Base-by-base conservation (phyloP, 2,329 filamentous ascomycete genomes). In the Penicillium oxalicum region DNA sequence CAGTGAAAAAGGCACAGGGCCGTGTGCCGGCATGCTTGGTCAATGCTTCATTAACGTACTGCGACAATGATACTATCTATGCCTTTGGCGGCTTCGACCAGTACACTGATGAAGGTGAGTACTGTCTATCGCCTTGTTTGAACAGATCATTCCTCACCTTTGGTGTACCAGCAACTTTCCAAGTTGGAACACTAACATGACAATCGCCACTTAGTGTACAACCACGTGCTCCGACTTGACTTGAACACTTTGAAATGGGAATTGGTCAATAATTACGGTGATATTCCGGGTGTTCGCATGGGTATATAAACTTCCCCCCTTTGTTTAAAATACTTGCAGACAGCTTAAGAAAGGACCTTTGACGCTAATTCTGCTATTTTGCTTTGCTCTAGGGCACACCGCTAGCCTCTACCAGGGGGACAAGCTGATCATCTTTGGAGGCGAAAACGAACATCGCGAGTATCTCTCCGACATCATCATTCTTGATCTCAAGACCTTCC, bases 71-170 rank as follows among this genome's bases (percentile, higher is more conserved):
- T 67, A 84, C 93, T 70, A 97, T 98, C 61, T 97, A 94, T 70
- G 93, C 91, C 9, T 98, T 98, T 75, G 93, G 93, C 38, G 93
- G 93, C 13, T 98, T 98, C 64, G 93, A 98, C 66, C 91, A 97
- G 70, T 97, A 95, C 66, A 98, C 93, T 0, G 93, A 98, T 68
- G 93, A 98, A 74, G 88, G 79, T 79, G 54, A 25, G 60, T 9
- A 32, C 25, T 25, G 8, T 8, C 18, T 18, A 18, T 18, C 18
- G 18, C 18, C 18, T 18, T 18, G 18, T 18, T 18, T 18, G 18
- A 18, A 18, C 18, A 18, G 18, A 18, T 18, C 18, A 18, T 18
- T 18, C 18, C 18, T 18, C 18, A 18, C 18, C 18, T 18, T 18
- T 18, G 18, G 18, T 18, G 18, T 18, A 18, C 18, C 18, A 18